phyloP scores from a whole-genome alignment of 805 yeast species.

The Cyberlindnera petersonii region DNA sequence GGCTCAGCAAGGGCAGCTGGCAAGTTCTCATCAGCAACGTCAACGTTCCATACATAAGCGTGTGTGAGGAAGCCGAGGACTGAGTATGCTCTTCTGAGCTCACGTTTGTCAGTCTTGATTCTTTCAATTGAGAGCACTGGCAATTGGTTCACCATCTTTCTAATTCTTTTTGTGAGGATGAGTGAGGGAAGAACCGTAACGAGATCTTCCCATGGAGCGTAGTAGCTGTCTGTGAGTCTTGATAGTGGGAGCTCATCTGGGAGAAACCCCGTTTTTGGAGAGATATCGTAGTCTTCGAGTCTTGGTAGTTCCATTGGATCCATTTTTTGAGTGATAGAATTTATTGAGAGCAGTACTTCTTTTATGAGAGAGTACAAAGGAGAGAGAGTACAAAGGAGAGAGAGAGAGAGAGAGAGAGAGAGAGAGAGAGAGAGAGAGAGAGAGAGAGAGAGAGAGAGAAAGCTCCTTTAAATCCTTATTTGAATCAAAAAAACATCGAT shows the following conservation, averaged over 20 bases:
- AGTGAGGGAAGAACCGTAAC: slow-evolving; percentile 68
- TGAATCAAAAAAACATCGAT: no score
- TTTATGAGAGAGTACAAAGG: no score
- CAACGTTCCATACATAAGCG: slow-evolving; percentile 86
- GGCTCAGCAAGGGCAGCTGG: slow-evolving; percentile 74
- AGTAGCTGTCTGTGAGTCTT: slow-evolving; percentile 57
- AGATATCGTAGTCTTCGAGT: slow-evolving; percentile 65
- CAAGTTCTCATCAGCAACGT: slow-evolving; percentile 53
- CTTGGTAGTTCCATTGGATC: slow-evolving; percentile 41
- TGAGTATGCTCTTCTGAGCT: slow-evolving; percentile 77
- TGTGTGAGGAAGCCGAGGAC: slow-evolving; percentile 77
- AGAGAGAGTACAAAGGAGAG: no score
- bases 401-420: no score
- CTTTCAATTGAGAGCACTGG: slow-evolving; percentile 53
- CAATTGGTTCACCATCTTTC: slow-evolving; percentile 60
- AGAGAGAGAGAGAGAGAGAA: no score
- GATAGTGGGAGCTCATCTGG: slow-evolving; percentile 65
- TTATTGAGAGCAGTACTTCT: no score
- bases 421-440: no score
- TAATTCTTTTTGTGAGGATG: slow-evolving; percentile 57
- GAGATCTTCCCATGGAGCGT: slow-evolving; percentile 72
- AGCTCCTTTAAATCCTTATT: no score
- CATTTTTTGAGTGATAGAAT: no score
- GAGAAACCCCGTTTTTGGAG: slow-evolving; percentile 70
- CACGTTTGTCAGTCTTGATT: slow-evolving; percentile 34